Evolutionary conservation across 164 flowering plant species (phyloP).

Genomic region (Piper longum): DNA sequence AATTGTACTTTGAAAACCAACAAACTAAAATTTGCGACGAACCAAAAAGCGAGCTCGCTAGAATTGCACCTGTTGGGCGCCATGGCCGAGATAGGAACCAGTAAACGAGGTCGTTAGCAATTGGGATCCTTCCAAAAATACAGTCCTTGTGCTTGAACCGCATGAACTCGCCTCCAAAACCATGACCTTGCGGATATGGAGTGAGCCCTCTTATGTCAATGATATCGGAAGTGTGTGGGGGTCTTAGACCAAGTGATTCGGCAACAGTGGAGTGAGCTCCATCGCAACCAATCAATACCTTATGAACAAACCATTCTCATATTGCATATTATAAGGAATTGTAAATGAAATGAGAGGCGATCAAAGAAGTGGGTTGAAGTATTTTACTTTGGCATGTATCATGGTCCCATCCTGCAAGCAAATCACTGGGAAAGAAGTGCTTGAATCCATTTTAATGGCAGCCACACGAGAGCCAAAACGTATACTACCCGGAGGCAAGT

Average conservation of each 20-base stretch:
- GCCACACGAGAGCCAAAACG: conserved; percentile 17
- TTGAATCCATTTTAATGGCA: conserved; percentile 17
- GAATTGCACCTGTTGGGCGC: conserved; percentile 15
- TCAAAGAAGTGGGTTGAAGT: neutral
- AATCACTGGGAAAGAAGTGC: conserved; percentile 17
- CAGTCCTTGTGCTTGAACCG: conserved; percentile 4
- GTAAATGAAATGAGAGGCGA: neutral
- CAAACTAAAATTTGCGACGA: no score
- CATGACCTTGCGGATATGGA: conserved; percentile 30
- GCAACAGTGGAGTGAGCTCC: conserved; percentile 35
- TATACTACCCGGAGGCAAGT: conserved; percentile 24
- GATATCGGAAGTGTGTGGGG: conserved; percentile 10
- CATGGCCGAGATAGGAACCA: conserved; percentile 25
- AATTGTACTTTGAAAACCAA: neutral
- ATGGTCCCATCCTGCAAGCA: conserved; percentile 21
- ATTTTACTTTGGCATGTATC: conserved; percentile 27
- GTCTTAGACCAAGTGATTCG: conserved; percentile 22
- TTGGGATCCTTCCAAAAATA: conserved; percentile 25
- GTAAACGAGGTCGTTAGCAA: conserved; percentile 18
- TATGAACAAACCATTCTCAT: neutral
- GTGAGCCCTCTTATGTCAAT: conserved; percentile 28
- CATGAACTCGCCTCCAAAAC: conserved; percentile 13
- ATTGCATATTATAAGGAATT: neutral
- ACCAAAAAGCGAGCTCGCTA: no score
- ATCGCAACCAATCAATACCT: conserved; percentile 52